A percentile compares a stretch with the other conserved stretches of the same genome.
phyloP scores from a whole-genome alignment of 2,329 filamentous ascomycete genomes.

The Phaeosphaeriaceae sp. region DNA sequence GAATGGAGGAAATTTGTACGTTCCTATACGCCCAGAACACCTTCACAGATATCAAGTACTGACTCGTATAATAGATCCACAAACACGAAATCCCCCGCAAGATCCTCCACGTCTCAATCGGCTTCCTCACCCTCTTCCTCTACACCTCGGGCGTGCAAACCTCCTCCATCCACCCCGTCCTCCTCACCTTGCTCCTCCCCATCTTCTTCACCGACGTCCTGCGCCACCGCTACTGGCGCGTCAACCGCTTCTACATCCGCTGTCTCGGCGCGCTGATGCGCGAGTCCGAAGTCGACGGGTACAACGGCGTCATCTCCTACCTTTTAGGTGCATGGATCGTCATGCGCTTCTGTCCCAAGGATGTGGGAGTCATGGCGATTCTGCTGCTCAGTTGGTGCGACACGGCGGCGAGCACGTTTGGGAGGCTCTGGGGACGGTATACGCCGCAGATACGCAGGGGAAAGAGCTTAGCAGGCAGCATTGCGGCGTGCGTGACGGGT shows the following conservation, averaged over 20 bases:
- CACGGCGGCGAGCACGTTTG: conserved; percentile 94
- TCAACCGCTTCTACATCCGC: conserved; percentile 89
- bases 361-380: conserved; percentile 87
- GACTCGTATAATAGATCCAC: conserved; percentile 63
- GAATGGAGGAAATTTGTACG: conserved; percentile 86
- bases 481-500: conserved; percentile 84
- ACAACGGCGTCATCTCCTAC: conserved; percentile 98
- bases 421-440: conserved; percentile 86
- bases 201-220: conserved; percentile 83
- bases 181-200: conserved; percentile 82
- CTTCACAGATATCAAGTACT: conserved; percentile 8
- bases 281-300: conserved; percentile 91
- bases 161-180: conserved; percentile 78
- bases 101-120: conserved; percentile 91
- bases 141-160: conserved; percentile 83
- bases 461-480: conserved; percentile 89
- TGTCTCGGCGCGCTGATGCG: conserved; percentile 91
- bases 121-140: conserved; percentile 88
- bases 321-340: conserved; percentile 89
- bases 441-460: conserved; percentile 84
- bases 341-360: conserved; percentile 88
- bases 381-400: conserved; percentile 97
- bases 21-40: conserved; percentile 8
- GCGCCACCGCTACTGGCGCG: conserved; percentile 78
- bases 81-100: conserved; percentile 97